Base-by-base conservation (phyloP, 2,329 filamentous ascomycete genomes). In the Arthrobotrys iridis region DNA sequence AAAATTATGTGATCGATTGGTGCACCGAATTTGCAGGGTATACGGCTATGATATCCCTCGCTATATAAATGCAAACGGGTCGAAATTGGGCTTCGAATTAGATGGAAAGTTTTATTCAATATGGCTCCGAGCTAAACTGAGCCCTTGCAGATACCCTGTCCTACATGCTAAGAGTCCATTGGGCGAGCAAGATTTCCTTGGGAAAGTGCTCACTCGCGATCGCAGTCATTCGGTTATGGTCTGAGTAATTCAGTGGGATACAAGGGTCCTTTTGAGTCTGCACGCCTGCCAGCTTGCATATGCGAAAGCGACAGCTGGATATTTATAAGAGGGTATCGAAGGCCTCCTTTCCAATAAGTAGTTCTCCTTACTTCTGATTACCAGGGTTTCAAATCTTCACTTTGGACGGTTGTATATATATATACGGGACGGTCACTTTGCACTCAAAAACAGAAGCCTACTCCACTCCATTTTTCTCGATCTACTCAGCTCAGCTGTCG, bases 191-290 rank as follows among this genome's bases (percentile, higher is more conserved):
- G 30, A 55, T 55, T 55, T 37, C 18, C 30, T n/a, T 24, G 11
- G 35, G 20, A 62, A 37, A 60, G 20, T 43, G 65, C 48, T 20
- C 30, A 35, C 55, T 30, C 22, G 35, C 45, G 63, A 63, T 75
- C 71, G 35, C 45, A 68, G 71, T 75, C 71, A 68, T 67, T 75
- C 63, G 71, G 67, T 75, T 58, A 68, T 75, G 71, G 63, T 58
- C 71, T 75, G 71, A 75, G 70, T 41, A 18, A 28, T 4, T 24
- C 37, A n/a, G 37, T 48, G 52, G 15, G 8, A 30, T 41, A 37
- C 41, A 59, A 33, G 50, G 64, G 28, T 46, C 15, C 28, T 18
- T 58, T 37, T 67, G 59, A 58, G 30, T 40, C 18, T 57, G 46
- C 10, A 28, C 20, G 46, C 30, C 41, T 70, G 65, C 65, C 37